Evolutionary conservation across 108 stramenopile species (phyloP).

Genomic region (Aurantiochytrium sp.): DNA sequence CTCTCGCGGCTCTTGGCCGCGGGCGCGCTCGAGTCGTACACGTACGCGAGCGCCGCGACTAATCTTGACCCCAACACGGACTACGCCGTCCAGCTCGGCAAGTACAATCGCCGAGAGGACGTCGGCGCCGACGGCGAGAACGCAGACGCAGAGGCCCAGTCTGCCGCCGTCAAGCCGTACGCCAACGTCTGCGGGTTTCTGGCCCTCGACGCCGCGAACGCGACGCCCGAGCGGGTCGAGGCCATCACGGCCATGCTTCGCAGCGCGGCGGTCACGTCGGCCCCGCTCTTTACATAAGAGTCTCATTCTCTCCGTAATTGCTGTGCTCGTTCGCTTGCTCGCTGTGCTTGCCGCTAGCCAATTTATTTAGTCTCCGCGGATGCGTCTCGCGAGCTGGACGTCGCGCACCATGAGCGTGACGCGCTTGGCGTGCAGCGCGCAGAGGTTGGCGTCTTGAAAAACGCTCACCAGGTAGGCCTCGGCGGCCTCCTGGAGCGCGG

Average conservation of each 20-base stretch:
- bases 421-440: constrained; percentile 89
- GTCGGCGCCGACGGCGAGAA: not conserved
- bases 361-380: constrained; percentile 60
- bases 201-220: constrained; percentile 53
- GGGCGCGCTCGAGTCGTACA: constrained; percentile 39
- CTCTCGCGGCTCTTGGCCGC: constrained; percentile 37
- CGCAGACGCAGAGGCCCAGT: constrained; percentile 30
- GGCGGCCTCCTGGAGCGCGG: constrained; percentile 87
- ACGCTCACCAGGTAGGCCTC: constrained; percentile 79
- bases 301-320: too few relatives aligned
- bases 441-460: constrained; percentile 71
- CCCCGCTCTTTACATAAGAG: not conserved
- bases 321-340: too few relatives aligned
- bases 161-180: constrained; percentile 51
- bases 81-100: constrained; percentile 45
- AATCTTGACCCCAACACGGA: constrained; percentile 56
- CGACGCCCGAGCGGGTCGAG: constrained; percentile 33
- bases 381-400: constrained; percentile 84
- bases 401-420: constrained; percentile 97
- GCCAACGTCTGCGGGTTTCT: constrained; percentile 60
- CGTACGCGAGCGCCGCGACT: constrained; percentile 45
- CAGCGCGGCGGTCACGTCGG: not conserved
- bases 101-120: constrained; percentile 46
- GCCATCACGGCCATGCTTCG: not conserved
- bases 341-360: too few relatives aligned